Percentiles rank a stretch among this genome's conserved stretches.
phyloP scores from a whole-genome alignment of 352 stramenopile genomes.

The Plasmopara halstedii region DNA sequence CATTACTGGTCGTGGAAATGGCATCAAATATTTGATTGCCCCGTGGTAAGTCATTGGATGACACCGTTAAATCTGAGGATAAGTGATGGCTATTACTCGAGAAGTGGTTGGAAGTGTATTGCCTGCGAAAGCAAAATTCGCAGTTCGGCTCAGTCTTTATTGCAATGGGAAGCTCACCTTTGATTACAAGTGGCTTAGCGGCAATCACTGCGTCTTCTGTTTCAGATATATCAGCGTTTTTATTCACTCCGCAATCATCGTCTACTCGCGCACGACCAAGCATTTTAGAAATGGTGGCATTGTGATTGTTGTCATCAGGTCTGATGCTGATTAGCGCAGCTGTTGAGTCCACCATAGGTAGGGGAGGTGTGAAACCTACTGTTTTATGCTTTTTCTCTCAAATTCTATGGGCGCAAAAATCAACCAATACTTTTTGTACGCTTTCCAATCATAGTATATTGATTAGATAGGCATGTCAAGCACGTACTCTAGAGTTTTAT shows the following conservation, averaged over 20 bases:
- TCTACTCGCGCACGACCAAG: slow-evolving; percentile 32
- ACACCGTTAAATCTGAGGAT: neutral
- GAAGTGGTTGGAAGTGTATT: neutral
- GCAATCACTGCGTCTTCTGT: slow-evolving; percentile 3
- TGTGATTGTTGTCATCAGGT: slow-evolving; percentile 8
- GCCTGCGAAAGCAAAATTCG: neutral
- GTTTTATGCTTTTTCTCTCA: neutral
- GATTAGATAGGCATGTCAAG: too few species aligned
- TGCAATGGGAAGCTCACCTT: slow-evolving; percentile 7
- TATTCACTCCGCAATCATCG: slow-evolving; percentile 13
- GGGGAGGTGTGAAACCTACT: neutral
- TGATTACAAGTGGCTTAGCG: slow-evolving; percentile 2
- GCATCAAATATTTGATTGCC: neutral
- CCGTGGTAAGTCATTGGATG: neutral
- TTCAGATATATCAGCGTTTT: neutral
- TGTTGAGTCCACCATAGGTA: neutral
- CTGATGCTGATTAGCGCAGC: neutral
- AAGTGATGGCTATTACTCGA: slow-evolving; percentile 7
- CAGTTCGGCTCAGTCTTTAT: neutral
- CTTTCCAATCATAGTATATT: too few species aligned
- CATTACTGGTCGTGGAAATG: slow-evolving; percentile 1
- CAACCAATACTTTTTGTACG: too few species aligned
- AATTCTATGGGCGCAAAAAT: neutral
- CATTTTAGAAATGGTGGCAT: slow-evolving; percentile 30
- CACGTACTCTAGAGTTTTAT: too few species aligned